A percentile compares a stretch with the other conserved stretches of the same genome.
These are phyloP conservation scores for Delonix regia DNA, from an alignment of 306 rosid genomes.

Conservation along the genomic window DNA sequence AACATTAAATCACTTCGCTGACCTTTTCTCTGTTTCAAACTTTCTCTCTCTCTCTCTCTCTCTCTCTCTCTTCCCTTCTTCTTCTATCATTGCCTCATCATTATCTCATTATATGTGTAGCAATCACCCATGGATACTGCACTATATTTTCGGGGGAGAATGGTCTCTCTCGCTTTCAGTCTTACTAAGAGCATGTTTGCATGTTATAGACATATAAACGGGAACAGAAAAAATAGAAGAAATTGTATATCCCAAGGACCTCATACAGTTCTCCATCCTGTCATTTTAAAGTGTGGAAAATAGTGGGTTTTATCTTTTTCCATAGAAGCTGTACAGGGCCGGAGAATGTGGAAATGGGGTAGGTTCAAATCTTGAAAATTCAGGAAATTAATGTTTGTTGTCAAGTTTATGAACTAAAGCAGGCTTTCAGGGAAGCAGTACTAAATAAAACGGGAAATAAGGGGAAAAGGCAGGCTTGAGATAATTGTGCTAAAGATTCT, in stretches of 20 bases:
- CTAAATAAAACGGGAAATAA: background rate
- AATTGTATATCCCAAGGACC: background rate
- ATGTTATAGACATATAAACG: conserved; percentile 31
- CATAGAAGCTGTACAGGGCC: background rate
- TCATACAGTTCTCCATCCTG: too few relatives aligned
- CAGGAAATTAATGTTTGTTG: conserved; percentile 19
- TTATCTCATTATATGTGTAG: conserved; percentile 33
- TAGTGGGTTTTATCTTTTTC: too few relatives aligned
- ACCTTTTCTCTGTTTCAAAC: conserved; percentile 22
- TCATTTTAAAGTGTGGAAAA: background rate
- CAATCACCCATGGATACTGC: conserved; percentile 55
- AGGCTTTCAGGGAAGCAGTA: conserved; percentile 19
- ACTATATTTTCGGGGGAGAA: conserved; percentile 46
- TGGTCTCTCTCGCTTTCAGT: background rate
- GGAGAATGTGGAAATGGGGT: too few relatives aligned
- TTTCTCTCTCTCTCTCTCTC: background rate
- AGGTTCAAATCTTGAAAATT: background rate
- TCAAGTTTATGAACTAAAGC: conserved; percentile 26
- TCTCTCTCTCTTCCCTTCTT: background rate
- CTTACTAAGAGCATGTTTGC: conserved; percentile 41
- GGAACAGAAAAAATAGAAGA: background rate
- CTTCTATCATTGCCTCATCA: conserved; percentile 56
- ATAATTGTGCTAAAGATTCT: conserved; percentile 38
- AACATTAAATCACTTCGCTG: conserved; percentile 49
- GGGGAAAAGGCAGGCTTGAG: conserved; percentile 39